Percentiles rank a stretch among this genome's conserved stretches.
These are phyloP conservation scores for Aquilaria yunnanensis DNA, from an alignment of 345 rosid species.

Conservation along the genomic window DNA sequence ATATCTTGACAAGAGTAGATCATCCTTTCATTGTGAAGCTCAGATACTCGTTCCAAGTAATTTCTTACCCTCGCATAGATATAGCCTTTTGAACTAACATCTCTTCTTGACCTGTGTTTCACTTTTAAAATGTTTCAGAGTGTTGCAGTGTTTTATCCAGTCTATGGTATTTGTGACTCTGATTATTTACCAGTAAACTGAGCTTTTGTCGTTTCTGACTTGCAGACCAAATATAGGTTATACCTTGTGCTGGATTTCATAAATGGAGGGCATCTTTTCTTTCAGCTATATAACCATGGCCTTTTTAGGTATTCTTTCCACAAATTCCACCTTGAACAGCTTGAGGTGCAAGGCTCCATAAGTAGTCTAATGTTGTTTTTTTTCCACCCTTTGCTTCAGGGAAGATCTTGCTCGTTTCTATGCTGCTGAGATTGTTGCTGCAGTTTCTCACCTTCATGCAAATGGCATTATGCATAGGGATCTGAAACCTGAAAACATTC, in stretches of 20 bases:
- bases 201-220: neutral
- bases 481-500: constrained; percentile 95
- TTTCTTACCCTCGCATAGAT: neutral
- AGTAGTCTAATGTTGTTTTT: neutral
- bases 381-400: constrained; percentile 25
- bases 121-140: no score
- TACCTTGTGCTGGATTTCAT: constrained; percentile 90
- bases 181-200: no score
- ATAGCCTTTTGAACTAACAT: neutral
- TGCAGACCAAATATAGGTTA: constrained; percentile 86
- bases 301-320: constrained; percentile 63
- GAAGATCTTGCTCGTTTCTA: constrained; percentile 93
- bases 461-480: constrained; percentile 99
- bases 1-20: constrained; percentile 69
- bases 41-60: constrained; percentile 84
- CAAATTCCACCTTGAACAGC: no score
- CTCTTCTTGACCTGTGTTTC: no score
- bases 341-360: no score
- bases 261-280: constrained; percentile 95
- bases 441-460: constrained; percentile 86
- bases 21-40: constrained; percentile 96
- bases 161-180: no score
- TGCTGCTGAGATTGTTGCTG: constrained; percentile 88
- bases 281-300: constrained; percentile 93
- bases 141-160: no score